Conservation (phyloP, 768 basidiomycete species). For the Tulasnella sp. region DNA sequence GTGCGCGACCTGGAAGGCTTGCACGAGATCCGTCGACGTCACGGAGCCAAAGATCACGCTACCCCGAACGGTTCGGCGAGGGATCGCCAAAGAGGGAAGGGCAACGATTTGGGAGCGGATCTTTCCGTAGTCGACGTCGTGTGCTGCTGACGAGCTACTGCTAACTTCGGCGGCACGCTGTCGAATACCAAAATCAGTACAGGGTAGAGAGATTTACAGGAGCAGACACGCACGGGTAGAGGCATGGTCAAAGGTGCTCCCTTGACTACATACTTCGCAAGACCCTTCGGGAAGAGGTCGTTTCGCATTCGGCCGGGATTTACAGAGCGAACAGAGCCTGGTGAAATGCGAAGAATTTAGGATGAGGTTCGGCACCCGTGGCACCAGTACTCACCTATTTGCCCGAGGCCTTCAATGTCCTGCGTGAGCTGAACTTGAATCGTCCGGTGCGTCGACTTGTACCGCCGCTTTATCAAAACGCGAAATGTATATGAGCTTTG, state of each 20-base stretch:
- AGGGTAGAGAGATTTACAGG: neutral
- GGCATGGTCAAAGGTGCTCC: neutral
- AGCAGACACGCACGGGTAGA: neutral
- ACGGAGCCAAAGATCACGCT: conserved; percentile 15
- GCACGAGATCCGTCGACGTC: conserved; percentile 4
- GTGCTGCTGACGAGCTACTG: neutral
- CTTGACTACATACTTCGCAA: conserved; percentile 14
- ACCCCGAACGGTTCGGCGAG: conserved; percentile 7
- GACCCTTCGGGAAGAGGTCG: conserved; percentile 6
- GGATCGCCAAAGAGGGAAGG: conserved; percentile 8
- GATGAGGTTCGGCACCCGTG: neutral
- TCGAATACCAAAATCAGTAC: neutral
- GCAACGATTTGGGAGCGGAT: neutral
- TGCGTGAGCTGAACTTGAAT: neutral
- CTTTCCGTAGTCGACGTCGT: neutral
- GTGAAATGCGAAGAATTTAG: neutral
- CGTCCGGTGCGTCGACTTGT: neutral
- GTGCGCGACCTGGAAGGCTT: conserved; percentile 3
- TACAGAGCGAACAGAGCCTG: conserved; percentile 14
- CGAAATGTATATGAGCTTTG: neutral
- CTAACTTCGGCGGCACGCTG: neutral
- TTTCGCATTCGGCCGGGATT: conserved; percentile 15
- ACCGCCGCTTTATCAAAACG: neutral
- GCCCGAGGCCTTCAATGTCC: neutral
- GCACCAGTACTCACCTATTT: neutral